Evolutionary conservation across 345 rosid genomes (phyloP), one percentile per base, ranked within the genome.

Genomic region (Xanthoceras sorbifolium): DNA sequence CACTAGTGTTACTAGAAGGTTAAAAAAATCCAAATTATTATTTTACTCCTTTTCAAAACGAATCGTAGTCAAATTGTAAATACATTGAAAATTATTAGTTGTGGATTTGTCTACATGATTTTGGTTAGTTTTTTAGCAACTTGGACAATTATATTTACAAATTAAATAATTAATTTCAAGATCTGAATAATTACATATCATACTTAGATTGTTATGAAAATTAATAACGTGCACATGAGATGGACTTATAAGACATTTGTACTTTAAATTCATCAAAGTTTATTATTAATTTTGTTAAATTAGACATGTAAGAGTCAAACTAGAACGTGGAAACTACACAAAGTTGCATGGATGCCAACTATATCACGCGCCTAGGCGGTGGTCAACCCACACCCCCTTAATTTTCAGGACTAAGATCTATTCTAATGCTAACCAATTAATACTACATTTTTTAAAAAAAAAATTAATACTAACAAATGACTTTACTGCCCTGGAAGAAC

Each of bases 321-420:
- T 62, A 85, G 84, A 87, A 83, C 87, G 88, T 84, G 93, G 71
- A 75, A 77, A 61, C 52, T 77, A 74, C 34, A 82, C 84, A 68
- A 65, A 59, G 0, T 64, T 78, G 83, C 84, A 75, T 80, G 81
- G 84, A 81, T 82, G 93, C 81, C 92, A 89, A 87, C 89, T 81
- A 57, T 78, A 84, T 85, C 86, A 89, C 93, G 85, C 90, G 89
- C 89, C 88, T 34, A 67, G 83, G 82, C 87, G 88, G 91, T 85
- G 94, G 86, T 84, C 90, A 85, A 77, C 78, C 68, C 20, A 62
- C 72, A 22, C 65, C 72, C 77, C 20, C 17, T 71, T 63, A 31
- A 31, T 71, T 28, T 67, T 29, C 76, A 3, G 20, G 29, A 9
- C 25, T 14, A 55, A 18, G 64, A 42, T 34, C 26, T 20, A 54